phyloP scores from a whole-genome alignment of 179 eudicot species.

The Dionaea muscipula region DNA sequence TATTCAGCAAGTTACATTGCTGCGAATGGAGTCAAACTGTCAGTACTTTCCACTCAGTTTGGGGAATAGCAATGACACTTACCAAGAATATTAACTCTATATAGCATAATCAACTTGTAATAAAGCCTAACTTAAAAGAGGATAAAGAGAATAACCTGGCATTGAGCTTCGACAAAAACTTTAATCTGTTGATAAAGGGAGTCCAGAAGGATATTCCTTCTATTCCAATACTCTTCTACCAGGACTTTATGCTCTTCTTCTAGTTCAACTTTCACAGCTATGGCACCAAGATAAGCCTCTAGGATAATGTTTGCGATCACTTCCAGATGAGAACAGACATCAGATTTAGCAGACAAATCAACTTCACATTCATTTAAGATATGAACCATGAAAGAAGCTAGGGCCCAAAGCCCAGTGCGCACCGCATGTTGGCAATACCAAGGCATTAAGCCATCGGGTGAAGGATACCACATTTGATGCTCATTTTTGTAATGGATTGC shows the following conservation, averaged over 20 bases:
- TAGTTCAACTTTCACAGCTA: slow-evolving; percentile 69
- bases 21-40: too few species aligned
- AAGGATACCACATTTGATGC: slow-evolving; percentile 87
- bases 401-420: slow-evolving; percentile 75
- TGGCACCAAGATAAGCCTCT: slow-evolving; percentile 76
- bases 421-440: slow-evolving; percentile 70
- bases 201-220: slow-evolving; percentile 71
- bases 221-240: slow-evolving; percentile 60
- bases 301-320: slow-evolving; percentile 62
- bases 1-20: too few species aligned
- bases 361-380: slow-evolving; percentile 40
- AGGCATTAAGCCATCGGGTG: slow-evolving; percentile 80
- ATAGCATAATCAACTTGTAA: not conserved
- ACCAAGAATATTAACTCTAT: not conserved
- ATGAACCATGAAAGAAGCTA: slow-evolving; percentile 68
- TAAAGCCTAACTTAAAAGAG: slow-evolving; percentile 1
- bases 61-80: not conserved
- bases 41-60: too few species aligned
- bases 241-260: slow-evolving; percentile 69
- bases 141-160: slow-evolving; percentile 37
- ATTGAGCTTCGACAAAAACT: slow-evolving; percentile 35
- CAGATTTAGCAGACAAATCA: slow-evolving; percentile 44
- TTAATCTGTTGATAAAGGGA: slow-evolving; percentile 75
- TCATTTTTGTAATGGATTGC: slow-evolving; percentile 63
- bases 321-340: slow-evolving; percentile 56